phyloP scores from a whole-genome alignment of 1,139 yeast species.

The Magnusiomyces fungicola region DNA sequence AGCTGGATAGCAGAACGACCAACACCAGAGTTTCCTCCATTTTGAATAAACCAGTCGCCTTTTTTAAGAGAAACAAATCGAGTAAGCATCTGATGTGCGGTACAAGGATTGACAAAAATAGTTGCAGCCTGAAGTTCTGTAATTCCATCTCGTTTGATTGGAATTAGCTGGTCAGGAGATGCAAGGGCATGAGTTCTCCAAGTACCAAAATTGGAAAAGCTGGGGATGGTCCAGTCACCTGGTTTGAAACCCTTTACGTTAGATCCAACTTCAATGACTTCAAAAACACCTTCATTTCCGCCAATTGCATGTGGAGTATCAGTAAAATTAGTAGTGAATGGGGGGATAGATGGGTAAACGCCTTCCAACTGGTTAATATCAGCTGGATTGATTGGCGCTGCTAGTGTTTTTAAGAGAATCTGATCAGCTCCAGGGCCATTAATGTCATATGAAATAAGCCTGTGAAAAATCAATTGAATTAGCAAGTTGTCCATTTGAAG shows the following conservation, averaged over 20 bases:
- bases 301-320: constrained; percentile 64
- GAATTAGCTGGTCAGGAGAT: not conserved
- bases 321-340: constrained; percentile 46
- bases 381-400: constrained; percentile 89
- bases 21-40: constrained; percentile 94
- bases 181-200: constrained; percentile 79
- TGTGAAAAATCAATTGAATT: too few species aligned
- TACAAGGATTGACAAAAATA: constrained; percentile 69
- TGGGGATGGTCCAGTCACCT: constrained; percentile 94
- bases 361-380: constrained; percentile 89
- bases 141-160: constrained; percentile 4
- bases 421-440: constrained; percentile 34
- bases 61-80: constrained; percentile 53
- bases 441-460: constrained; percentile 21
- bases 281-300: constrained; percentile 92
- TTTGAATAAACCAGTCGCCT: constrained; percentile 92
- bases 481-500: too few species aligned
- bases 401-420: constrained; percentile 57
- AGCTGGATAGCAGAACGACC: constrained; percentile 91
- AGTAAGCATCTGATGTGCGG: constrained; percentile 84
- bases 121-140: constrained; percentile 12
- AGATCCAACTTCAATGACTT: constrained; percentile 66
- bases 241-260: constrained; percentile 38
- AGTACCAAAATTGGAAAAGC: constrained; percentile 78
- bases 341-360: constrained; percentile 83